These are phyloP conservation scores for Metschnikowia kunwiensis DNA, from an alignment of 805 yeast genomes.

Conservation along the genomic window DNA sequence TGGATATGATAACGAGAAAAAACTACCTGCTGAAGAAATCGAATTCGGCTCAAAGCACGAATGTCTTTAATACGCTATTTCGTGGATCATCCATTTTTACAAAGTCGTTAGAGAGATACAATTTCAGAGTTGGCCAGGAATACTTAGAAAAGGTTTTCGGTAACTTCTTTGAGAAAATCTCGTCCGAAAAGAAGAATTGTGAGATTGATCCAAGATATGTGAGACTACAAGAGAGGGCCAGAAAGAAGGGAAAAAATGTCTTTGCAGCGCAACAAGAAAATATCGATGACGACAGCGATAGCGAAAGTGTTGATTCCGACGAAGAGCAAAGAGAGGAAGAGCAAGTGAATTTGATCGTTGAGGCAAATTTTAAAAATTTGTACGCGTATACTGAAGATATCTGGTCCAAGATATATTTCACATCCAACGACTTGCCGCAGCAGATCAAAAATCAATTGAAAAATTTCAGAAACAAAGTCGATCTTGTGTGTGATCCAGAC, in stretches of 20 bases:
- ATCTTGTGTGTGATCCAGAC: conserved; percentile 53
- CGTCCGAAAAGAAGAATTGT: conserved; percentile 51
- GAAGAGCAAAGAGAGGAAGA: conserved; percentile 33
- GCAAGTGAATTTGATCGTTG: conserved; percentile 33
- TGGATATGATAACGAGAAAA: conserved; percentile 44
- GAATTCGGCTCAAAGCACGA: conserved; percentile 32
- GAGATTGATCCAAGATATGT: conserved; percentile 79
- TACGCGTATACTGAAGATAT: conserved; percentile 50
- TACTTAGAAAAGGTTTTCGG: conserved; percentile 74
- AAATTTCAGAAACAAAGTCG: conserved; percentile 61
- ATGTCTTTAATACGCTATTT: conserved; percentile 62
- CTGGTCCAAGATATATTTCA: conserved; percentile 63
- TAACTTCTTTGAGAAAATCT: conserved; percentile 54
- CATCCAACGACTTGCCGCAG: conserved; percentile 73
- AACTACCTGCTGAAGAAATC: conserved; percentile 32
- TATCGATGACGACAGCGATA: conserved; percentile 22
- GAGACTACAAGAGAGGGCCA: conserved; percentile 33
- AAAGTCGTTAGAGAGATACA: conserved; percentile 74
- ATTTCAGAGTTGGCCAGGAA: conserved; percentile 73
- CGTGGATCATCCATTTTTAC: conserved; percentile 85
- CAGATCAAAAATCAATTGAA: conserved; percentile 63
- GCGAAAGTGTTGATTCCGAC: conserved; percentile 22
- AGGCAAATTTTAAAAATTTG: conserved; percentile 49
- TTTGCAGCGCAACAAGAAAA: conserved; percentile 1
- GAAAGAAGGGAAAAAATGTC: conserved; percentile 21